Conservation (phyloP, 192 early-diverging fungal genomes). For the Coemansia erecta region DNA sequence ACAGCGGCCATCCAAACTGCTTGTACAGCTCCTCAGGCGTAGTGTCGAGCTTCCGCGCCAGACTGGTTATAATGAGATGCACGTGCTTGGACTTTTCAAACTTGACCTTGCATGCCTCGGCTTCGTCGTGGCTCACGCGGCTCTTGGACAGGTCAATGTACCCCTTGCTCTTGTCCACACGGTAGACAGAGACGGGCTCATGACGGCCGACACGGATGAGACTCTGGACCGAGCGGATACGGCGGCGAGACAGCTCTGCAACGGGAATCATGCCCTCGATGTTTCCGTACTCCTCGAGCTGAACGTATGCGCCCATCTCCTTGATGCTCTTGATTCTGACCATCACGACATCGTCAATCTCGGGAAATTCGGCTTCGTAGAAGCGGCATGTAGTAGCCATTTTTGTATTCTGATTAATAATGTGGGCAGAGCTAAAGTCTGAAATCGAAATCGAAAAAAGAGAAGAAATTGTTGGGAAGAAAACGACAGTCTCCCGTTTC, state of each 20-base stretch:
- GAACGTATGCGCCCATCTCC: conserved; percentile 95
- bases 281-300: conserved; percentile 93
- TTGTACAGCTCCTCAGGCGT: conserved; percentile 84
- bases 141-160: conserved; percentile 99
- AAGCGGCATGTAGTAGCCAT: conserved; percentile 68
- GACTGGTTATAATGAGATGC: conserved; percentile 51
- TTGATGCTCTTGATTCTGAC: conserved; percentile 94
- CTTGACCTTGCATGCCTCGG: conserved; percentile 85
- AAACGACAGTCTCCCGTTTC: not conserved
- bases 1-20: conserved; percentile 90
- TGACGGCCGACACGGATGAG: conserved; percentile 88
- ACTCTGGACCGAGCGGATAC: conserved; percentile 96
- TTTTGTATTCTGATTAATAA: conserved; percentile 8
- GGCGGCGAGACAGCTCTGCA: conserved; percentile 88
- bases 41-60: conserved; percentile 81
- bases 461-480: not conserved
- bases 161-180: conserved; percentile 97
- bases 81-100: conserved; percentile 89
- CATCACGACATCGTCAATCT: conserved; percentile 95
- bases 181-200: conserved; percentile 89
- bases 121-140: conserved; percentile 84
- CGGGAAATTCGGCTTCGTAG: conserved; percentile 92
- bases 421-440: not conserved
- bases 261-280: conserved; percentile 97
- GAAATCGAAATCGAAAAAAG: conserved; percentile 2